phyloP scores from a whole-genome alignment of 2,329 filamentous ascomycete species.

The Sporothrix curviconia region DNA sequence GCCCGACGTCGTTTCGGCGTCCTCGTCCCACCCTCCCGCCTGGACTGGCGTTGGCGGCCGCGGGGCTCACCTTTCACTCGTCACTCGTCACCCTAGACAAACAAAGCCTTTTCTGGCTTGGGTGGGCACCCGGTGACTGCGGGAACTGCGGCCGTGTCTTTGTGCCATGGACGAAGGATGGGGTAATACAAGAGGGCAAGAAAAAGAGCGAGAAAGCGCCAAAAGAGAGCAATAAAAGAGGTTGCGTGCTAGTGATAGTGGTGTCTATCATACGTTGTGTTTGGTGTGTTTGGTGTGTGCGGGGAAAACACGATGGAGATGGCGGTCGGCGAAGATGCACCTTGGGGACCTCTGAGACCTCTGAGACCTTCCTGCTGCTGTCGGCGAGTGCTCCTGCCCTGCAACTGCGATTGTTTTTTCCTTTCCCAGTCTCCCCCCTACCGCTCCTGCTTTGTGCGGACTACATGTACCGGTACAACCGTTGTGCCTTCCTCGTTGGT shows the following conservation, averaged over 20 bases:
- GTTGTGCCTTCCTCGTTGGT: slow-evolving; percentile 1
- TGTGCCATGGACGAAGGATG: not conserved
- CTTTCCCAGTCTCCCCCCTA: too few species aligned
- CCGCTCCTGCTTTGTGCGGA: too few species aligned
- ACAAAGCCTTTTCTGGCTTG: not conserved
- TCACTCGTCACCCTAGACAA: too few species aligned
- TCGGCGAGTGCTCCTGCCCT: not conserved
- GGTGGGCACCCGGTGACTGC: slow-evolving; percentile 10
- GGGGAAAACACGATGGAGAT: not conserved
- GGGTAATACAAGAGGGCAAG: not conserved
- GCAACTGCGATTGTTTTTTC: not conserved
- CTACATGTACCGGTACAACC: too few species aligned
- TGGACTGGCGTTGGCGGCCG: slow-evolving; percentile 9
- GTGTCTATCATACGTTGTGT: slow-evolving; percentile 5
- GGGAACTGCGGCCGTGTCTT: slow-evolving; percentile 8
- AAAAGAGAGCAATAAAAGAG: too few species aligned
- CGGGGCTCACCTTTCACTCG: not conserved
- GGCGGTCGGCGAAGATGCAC: not conserved
- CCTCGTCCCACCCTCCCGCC: slow-evolving; percentile 8
- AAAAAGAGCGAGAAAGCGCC: too few species aligned
- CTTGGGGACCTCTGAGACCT: too few species aligned
- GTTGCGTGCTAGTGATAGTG: not conserved
- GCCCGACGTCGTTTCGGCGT: slow-evolving; percentile 16
- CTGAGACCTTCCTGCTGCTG: too few species aligned
- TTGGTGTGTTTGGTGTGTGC: not conserved